Conservation (phyloP, 2,329 filamentous ascomycete species). For the Xylaria polymorpha region DNA sequence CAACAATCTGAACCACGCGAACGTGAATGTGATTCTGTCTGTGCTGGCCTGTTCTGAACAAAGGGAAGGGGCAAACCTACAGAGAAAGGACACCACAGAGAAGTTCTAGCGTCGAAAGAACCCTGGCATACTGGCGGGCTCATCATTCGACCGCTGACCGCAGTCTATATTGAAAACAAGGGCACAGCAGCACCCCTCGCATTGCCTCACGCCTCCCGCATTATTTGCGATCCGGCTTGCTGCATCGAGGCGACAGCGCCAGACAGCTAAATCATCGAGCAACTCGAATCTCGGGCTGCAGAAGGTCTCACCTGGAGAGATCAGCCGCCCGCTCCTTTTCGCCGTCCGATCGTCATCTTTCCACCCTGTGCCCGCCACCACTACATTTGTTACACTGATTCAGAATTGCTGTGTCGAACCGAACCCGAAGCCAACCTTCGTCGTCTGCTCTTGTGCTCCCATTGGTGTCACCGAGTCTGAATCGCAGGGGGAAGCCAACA, state of each 20-base stretch:
- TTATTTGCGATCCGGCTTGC: constrained; percentile 40
- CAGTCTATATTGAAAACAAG: constrained; percentile 29
- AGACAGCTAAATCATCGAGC: constrained; percentile 37
- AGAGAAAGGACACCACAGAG: constrained; percentile 35
- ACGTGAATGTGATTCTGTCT: constrained; percentile 29
- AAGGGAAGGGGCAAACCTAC: constrained; percentile 38
- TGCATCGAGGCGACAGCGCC: constrained; percentile 39
- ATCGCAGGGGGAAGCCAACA: constrained; percentile 40
- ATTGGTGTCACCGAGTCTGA: constrained; percentile 46
- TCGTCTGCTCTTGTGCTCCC: constrained; percentile 41
- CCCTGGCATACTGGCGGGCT: constrained; percentile 20
- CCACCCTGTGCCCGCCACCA: constrained; percentile 42
- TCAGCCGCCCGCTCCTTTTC: constrained; percentile 37
- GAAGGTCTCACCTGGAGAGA: constrained; percentile 47
- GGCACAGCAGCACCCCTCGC: constrained; percentile 21
- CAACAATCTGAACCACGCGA: constrained; percentile 22
- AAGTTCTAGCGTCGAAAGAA: constrained; percentile 28
- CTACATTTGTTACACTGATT: constrained; percentile 48
- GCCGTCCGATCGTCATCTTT: constrained; percentile 42
- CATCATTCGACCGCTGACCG: constrained; percentile 27
- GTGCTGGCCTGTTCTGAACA: constrained; percentile 33
- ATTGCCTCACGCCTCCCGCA: constrained; percentile 11
- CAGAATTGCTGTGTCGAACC: constrained; percentile 48
- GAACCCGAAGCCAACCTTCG: constrained; percentile 40
- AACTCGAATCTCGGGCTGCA: constrained; percentile 40